Conservation (phyloP, 106 monocot species). For the Apostasia ramifera region DNA sequence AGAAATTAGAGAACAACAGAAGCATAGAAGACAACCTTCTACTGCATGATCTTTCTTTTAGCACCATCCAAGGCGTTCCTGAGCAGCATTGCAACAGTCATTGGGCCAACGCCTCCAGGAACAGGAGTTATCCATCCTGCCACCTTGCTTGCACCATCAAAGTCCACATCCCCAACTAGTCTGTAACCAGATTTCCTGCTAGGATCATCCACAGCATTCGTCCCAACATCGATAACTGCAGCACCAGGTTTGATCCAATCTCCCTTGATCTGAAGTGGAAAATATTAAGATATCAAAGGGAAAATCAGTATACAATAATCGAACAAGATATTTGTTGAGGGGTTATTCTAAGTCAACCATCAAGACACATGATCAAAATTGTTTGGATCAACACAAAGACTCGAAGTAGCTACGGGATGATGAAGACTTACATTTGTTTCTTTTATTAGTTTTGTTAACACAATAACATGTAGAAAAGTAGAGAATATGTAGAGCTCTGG, state of each 20-base stretch:
- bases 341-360: too few relatives aligned
- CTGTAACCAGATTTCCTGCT: slow-evolving; percentile 79
- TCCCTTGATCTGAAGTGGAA: slow-evolving; percentile 62
- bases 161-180: slow-evolving; percentile 91
- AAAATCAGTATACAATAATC: background rate
- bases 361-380: too few relatives aligned
- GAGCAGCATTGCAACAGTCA: slow-evolving; percentile 90
- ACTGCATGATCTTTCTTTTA: slow-evolving; percentile 39
- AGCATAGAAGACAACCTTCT: background rate
- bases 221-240: slow-evolving; percentile 91
- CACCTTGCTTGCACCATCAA: slow-evolving; percentile 64
- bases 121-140: slow-evolving; percentile 94
- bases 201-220: slow-evolving; percentile 73
- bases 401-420: too few relatives aligned
- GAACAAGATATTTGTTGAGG: too few relatives aligned
- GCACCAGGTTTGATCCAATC: slow-evolving; percentile 93
- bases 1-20: too few relatives aligned
- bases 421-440: too few relatives aligned
- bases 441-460: too few relatives aligned
- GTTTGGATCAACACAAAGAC: too few relatives aligned
- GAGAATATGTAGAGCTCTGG: too few relatives aligned
- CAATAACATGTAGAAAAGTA: too few relatives aligned
- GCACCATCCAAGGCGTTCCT: slow-evolving; percentile 86
- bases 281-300: background rate
- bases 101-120: slow-evolving; percentile 88